Evolutionary conservation across 768 basidiomycete genomes (phyloP).

Genomic region (Lactarius evosmus): DNA sequence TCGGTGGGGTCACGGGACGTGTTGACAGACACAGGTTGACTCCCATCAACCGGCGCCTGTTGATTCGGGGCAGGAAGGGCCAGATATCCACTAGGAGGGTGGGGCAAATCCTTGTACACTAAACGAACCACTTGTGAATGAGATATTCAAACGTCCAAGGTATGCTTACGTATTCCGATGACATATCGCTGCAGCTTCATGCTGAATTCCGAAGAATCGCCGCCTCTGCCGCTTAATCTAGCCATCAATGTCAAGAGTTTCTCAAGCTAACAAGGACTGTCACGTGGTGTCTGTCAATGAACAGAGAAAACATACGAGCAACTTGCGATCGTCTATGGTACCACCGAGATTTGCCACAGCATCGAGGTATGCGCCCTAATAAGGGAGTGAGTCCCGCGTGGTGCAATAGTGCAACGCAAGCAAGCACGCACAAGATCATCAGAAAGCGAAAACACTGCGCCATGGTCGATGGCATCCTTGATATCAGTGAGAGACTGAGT

Average conservation of each 20-base stretch:
- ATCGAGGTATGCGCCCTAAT: slow-evolving; percentile 22
- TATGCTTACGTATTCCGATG: slow-evolving; percentile 21
- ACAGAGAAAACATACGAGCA: slow-evolving; percentile 16
- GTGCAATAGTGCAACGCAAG: neutral
- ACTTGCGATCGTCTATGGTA: slow-evolving; percentile 24
- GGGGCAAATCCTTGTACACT: slow-evolving; percentile 29
- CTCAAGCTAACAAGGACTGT: slow-evolving; percentile 22
- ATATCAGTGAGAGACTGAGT: slow-evolving; percentile 10
- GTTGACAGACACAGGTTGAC: neutral
- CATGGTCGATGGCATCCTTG: slow-evolving; percentile 7
- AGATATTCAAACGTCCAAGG: neutral
- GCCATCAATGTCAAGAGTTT: slow-evolving; percentile 27
- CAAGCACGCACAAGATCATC: slow-evolving; percentile 25
- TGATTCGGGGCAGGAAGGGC: slow-evolving; percentile 10
- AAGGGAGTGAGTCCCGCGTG: neutral
- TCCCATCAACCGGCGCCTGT: neutral
- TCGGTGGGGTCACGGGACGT: neutral
- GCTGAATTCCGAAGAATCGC: slow-evolving; percentile 2
- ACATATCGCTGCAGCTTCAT: slow-evolving; percentile 19
- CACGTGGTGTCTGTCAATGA: neutral
- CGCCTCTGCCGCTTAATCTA: slow-evolving; percentile 2
- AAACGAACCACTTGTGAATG: neutral
- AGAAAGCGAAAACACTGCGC: slow-evolving; percentile 11
- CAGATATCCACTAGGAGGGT: slow-evolving; percentile 26
- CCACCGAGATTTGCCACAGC: slow-evolving; percentile 14